Evolutionary conservation across 805 yeast genomes (phyloP), one percentile per base, ranked within the genome.

Genomic region (Saccharomycopsis schoenii): DNA sequence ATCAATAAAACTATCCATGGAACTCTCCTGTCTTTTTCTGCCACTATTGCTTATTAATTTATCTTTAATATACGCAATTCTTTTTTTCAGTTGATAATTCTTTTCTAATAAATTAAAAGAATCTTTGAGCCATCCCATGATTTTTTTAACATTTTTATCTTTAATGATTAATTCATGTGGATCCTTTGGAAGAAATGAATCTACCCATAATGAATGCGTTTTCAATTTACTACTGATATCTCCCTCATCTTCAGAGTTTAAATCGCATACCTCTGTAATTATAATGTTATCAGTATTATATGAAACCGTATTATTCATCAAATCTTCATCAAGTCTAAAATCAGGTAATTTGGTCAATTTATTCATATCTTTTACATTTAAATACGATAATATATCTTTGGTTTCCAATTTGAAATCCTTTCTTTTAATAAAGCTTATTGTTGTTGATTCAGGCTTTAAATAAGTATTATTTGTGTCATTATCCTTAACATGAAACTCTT

Each of bases 401-500:
- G 34, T 11, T 11, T 9, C 11, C n/a, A 24, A 9, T 4, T 47
- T 47, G 1, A 21, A 12, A 21, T 47, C 8, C 2, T 10, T 47
- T 11, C 25, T 47, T 12, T 21, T 21, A 4, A 5, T 24, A 2
- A 10, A 47, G 21, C 34, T n/a, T 21, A 24, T 5, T 47, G 10
- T 47, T 10, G 10, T 15, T 9, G 25, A 8, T 21, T 11, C 25
- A 12, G 14, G n/a, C 10, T 15, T 24, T 21, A n/a, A 12, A 15
- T 21, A 24, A 47, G 11, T 21, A 4, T 24, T 47, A 47, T 10
- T 19, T 15, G 2, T 43, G 2, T 43, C 21, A 11, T 47, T 24
- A 11, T 47, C 52, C 19, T 50, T 42, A 51, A 62, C 61, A 39
- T 63, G 65, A 42, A 63, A 63, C 55, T 63, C 65, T 11, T 60